Base-by-base conservation (phyloP, 2,329 filamentous ascomycete genomes). In the Hymenotorrendiella dingleyae region DNA sequence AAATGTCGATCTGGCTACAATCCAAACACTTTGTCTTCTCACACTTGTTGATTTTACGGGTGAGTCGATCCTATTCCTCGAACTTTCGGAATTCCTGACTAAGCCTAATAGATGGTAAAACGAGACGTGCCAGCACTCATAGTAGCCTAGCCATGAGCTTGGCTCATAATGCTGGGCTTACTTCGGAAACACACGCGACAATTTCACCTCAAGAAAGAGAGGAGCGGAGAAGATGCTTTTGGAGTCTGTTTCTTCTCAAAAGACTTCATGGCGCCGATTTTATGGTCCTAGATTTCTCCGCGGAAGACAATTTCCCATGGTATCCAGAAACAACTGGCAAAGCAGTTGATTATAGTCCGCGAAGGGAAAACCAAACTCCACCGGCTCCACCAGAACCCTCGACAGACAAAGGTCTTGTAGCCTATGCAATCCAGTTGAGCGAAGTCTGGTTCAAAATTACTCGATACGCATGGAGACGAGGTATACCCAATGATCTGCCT, bases 371-470 rank as follows among this genome's bases (percentile, higher is more conserved):
- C 29, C 17, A 32, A 7, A 32, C 36, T n/a, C 26, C 30, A 5
- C 24, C 33, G 5, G 38, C 53, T 17, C 54, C 61, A 28, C 27
- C 38, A 2, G 34, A 45, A 10, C 55, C 65, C 56, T 45, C 54
- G 45, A 30, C 42, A 21, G 55, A 58, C 17, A 53, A 54, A 44
- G 69, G 68, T 2, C 70, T 76, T 17, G 54, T 71, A 7, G 64
- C 66, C 3, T 74, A 72, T 48, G 65, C 67, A 1, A 65, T 49
- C 60, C 67, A 61, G 43, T 55, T 74, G 7, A 69, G 67, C 35
- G 66, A 72, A 41, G 66, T 68, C 1, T 76, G 72, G 63, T 66
- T 67, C 29, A 68, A 68, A 47, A 68, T 68, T 9, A 63, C 68
- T 3, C 60, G 61, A 32, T 75, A 74, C 53, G 70, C 71, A 0